Evolutionary conservation across 176 grass and related monocot species (phyloP).

Genomic region (Oryza glaberrima): DNA sequence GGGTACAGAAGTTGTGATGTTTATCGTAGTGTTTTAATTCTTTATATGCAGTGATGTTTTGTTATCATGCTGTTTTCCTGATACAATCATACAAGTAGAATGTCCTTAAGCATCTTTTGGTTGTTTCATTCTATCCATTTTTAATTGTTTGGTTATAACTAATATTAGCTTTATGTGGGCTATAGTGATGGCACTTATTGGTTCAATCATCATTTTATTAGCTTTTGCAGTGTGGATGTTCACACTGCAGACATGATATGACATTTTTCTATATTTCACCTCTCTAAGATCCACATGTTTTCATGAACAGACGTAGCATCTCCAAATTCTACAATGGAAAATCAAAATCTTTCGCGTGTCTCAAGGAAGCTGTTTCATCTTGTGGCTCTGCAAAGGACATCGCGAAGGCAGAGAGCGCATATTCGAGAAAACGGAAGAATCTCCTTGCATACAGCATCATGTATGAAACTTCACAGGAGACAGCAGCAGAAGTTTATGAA

Average conservation of each 20-base stretch:
- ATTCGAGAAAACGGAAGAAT: constrained; percentile 68
- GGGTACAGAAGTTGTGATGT: not conserved
- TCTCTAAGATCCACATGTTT: not conserved
- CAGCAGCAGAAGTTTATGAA: constrained; percentile 24
- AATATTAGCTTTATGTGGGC: constrained; percentile 6
- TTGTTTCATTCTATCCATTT: not conserved
- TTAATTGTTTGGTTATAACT: not conserved
- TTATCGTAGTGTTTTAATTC: not conserved
- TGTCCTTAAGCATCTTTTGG: not conserved
- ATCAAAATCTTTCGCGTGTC: constrained; percentile 79
- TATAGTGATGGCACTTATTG: not conserved
- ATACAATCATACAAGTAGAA: not conserved
- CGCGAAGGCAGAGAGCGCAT: constrained; percentile 63
- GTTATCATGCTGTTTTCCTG: constrained; percentile 14
- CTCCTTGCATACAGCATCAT: constrained; percentile 59
- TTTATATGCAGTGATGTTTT: not conserved
- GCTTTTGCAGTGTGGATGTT: not conserved
- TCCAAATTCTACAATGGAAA: constrained; percentile 76
- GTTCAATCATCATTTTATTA: constrained; percentile 11
- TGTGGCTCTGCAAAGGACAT: constrained; percentile 63
- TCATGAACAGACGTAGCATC: constrained; percentile 55
- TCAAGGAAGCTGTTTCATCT: constrained; percentile 51
- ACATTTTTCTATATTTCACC: not conserved
- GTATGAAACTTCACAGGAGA: constrained; percentile 42
- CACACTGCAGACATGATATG: not conserved